phyloP scores from a whole-genome alignment of 2,329 filamentous ascomycete species.

The Curvularia verruculosa region DNA sequence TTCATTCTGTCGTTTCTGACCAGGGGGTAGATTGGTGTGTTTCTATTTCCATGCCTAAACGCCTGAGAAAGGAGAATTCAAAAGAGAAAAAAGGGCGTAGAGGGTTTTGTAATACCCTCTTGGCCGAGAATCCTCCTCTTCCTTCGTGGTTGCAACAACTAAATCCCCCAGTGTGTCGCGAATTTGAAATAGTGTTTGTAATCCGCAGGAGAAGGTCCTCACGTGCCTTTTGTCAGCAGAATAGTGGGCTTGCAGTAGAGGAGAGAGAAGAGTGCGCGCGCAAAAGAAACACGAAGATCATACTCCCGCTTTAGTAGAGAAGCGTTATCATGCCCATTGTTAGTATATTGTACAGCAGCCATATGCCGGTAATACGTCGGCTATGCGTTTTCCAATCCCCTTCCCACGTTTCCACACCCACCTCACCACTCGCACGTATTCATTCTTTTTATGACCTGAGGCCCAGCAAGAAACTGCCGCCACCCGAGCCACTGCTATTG shows the following conservation, averaged over 20 bases:
- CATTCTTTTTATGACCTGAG: slow-evolving; percentile 57
- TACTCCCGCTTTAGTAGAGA: slow-evolving; percentile 7
- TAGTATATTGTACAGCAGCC: slow-evolving; percentile 42
- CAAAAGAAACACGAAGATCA: neutral
- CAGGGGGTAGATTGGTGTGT: too few species aligned
- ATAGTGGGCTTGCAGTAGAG: neutral
- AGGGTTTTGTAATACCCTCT: neutral
- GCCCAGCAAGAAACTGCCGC: slow-evolving; percentile 70
- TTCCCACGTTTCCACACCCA: neutral
- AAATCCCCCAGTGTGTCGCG: neutral
- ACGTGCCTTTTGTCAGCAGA: neutral
- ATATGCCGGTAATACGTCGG: slow-evolving; percentile 20
- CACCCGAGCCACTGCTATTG: slow-evolving; percentile 62
- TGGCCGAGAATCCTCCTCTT: neutral
- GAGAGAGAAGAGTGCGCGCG: too few species aligned
- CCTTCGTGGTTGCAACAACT: neutral
- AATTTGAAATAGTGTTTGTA: neutral
- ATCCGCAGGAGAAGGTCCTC: neutral
- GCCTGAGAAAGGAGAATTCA: too few species aligned
- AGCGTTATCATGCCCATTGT: slow-evolving; percentile 16
- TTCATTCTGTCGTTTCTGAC: neutral
- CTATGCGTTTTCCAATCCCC: slow-evolving; percentile 25
- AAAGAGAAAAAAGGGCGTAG: neutral
- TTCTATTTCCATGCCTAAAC: too few species aligned
- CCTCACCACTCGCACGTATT: slow-evolving; percentile 6